Conservation (phyloP, 179 eudicot species). For the Beta corolliflora region DNA sequence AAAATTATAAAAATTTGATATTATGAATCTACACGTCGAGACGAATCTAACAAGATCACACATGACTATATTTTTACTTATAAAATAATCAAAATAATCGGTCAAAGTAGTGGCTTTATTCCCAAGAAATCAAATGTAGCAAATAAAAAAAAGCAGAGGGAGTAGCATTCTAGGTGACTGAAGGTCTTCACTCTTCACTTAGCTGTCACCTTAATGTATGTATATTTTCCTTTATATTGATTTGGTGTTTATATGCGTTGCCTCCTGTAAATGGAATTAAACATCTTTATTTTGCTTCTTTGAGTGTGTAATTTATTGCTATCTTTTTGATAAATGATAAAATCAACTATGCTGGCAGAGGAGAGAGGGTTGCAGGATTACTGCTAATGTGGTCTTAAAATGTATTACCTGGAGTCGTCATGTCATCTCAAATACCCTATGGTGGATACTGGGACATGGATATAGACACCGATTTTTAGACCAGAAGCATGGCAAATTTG, state of each 20-base stretch:
- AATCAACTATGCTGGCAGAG: too few relatives aligned
- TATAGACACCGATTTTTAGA: background rate
- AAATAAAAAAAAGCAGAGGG: too few relatives aligned
- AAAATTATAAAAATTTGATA: too few relatives aligned
- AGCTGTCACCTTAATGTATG: slow-evolving; percentile 86
- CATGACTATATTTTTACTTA: too few relatives aligned
- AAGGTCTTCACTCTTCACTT: slow-evolving; percentile 65
- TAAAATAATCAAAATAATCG: too few relatives aligned
- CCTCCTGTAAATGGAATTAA: background rate
- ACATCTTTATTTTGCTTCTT: background rate
- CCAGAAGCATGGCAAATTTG: background rate
- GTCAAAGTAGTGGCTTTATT: too few relatives aligned
- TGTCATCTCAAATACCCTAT: background rate
- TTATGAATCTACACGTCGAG: too few relatives aligned
- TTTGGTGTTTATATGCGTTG: background rate
- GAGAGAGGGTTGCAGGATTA: background rate
- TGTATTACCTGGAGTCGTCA: background rate
- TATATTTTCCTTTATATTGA: background rate
- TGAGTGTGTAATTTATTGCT: too few relatives aligned
- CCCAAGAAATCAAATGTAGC: too few relatives aligned
- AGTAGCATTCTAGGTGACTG: slow-evolving; percentile 70
- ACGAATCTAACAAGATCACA: too few relatives aligned
- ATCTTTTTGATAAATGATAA: background rate
- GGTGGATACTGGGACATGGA: too few relatives aligned
- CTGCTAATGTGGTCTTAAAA: background rate